Percentiles rank a stretch among this genome's conserved stretches.
phyloP scores from a whole-genome alignment of 495 filamentous ascomycete genomes.

The Aspergillus wentii region DNA sequence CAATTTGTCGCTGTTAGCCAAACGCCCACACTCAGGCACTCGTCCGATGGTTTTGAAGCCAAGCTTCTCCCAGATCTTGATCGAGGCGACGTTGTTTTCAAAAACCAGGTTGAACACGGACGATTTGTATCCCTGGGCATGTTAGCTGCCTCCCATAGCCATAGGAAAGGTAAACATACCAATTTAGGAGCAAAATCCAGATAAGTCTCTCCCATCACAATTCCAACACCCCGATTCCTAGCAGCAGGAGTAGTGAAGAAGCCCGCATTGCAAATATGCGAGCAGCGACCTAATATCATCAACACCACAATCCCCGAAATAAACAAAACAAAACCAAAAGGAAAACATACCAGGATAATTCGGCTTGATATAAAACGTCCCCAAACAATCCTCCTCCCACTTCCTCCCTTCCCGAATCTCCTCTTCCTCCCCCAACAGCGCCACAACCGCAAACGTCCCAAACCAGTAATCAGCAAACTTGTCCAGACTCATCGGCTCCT shows the following conservation, averaged over 20 bases:
- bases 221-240: conserved; percentile 82
- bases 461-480: conserved; percentile 90
- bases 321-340: conserved; percentile 1
- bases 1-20: conserved; percentile 37
- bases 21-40: conserved; percentile 46
- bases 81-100: conserved; percentile 91
- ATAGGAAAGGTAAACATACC: too few species aligned
- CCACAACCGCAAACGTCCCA: conserved; percentile 85
- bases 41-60: conserved; percentile 93
- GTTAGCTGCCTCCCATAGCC: too few species aligned
- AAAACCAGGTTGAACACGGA: conserved; percentile 98
- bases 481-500: conserved; percentile 62
- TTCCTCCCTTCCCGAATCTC: conserved; percentile 49
- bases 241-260: conserved; percentile 83
- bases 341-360: conserved; percentile 88
- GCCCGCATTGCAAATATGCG: conserved; percentile 89
- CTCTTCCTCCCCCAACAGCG: conserved; percentile 48
- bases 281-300: conserved; percentile 37
- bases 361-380: conserved; percentile 96
- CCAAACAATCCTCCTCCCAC: conserved; percentile 81
- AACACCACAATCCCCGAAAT: neutral
- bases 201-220: conserved; percentile 87
- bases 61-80: conserved; percentile 91
- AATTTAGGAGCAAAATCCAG: conserved; percentile 89
- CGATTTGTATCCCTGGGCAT: conserved; percentile 75